These are phyloP conservation scores for Xylariaceae sp. DNA, from an alignment of 2,329 filamentous ascomycete genomes.

Conservation along the genomic window DNA sequence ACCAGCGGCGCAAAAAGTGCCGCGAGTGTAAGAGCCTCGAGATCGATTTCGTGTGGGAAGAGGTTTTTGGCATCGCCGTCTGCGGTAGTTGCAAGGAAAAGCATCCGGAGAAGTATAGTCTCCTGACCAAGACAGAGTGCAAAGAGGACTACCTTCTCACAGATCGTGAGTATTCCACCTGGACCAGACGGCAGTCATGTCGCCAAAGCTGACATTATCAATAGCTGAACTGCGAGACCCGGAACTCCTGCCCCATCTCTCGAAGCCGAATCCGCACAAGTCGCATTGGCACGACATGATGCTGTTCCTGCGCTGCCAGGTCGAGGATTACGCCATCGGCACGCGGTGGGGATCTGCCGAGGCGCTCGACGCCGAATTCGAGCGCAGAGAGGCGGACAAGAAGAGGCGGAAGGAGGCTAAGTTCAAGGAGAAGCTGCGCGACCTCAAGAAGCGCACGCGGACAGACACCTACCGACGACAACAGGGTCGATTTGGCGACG, in stretches of 20 bases:
- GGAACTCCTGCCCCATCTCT: conserved; percentile 80
- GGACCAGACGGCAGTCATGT: neutral
- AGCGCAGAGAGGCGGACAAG: conserved; percentile 70
- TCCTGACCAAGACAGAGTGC: conserved; percentile 95
- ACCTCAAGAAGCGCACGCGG: conserved; percentile 88
- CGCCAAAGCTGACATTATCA: neutral
- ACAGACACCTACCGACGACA: conserved; percentile 84
- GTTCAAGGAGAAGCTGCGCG: conserved; percentile 82
- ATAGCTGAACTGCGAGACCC: conserved; percentile 84
- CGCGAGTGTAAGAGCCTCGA: conserved; percentile 78
- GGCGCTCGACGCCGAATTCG: conserved; percentile 84
- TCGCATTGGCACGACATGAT: conserved; percentile 98
- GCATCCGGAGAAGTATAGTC: conserved; percentile 84
- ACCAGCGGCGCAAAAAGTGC: conserved; percentile 67
- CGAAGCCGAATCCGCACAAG: conserved; percentile 91
- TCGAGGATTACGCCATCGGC: conserved; percentile 87
- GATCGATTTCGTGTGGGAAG: conserved; percentile 94
- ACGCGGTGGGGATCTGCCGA: conserved; percentile 87
- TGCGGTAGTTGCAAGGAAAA: conserved; percentile 87
- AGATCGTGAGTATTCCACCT: conserved; percentile 58
- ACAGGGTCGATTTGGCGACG: conserved; percentile 46
- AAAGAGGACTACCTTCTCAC: conserved; percentile 93
- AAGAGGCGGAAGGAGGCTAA: conserved; percentile 86
- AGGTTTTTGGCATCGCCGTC: conserved; percentile 70
- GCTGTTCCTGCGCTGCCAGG: conserved; percentile 88